Conservation (phyloP, 1,284 basidiomycete species). For the Moesziomyces sp. region DNA sequence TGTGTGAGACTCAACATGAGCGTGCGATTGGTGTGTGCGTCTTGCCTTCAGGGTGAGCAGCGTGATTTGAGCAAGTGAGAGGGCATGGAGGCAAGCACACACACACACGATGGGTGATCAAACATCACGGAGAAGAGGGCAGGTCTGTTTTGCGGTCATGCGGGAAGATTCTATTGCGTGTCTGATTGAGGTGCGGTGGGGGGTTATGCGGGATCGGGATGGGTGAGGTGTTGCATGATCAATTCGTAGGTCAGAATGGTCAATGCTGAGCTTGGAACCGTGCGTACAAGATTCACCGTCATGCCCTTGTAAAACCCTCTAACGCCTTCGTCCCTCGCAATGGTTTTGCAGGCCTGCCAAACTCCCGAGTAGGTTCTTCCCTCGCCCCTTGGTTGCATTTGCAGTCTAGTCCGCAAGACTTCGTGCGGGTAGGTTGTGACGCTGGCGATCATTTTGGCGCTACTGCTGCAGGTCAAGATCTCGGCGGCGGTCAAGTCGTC, state of each 20-base stretch:
- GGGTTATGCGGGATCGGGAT: not conserved
- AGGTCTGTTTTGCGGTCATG: not conserved
- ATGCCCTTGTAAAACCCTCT: slow-evolving; percentile 65
- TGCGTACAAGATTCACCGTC: slow-evolving; percentile 63
- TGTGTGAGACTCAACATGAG: no score
- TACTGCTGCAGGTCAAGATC: slow-evolving; percentile 61
- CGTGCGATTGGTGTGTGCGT: no score
- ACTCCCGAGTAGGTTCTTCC: slow-evolving; percentile 53
- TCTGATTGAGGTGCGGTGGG: no score
- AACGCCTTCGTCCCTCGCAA: slow-evolving; percentile 56
- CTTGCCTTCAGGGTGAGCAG: no score
- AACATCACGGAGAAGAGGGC: no score
- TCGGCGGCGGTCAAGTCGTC: slow-evolving; percentile 36
- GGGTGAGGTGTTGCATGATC: slow-evolving; percentile 60
- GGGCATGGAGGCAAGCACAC: no score
- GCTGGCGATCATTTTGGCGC: slow-evolving; percentile 66
- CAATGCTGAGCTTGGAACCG: slow-evolving; percentile 63
- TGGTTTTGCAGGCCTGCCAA: slow-evolving; percentile 48
- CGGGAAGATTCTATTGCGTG: not conserved
- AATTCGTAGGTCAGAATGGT: slow-evolving; percentile 66
- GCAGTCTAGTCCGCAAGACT: slow-evolving; percentile 62
- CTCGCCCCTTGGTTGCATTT: slow-evolving; percentile 56
- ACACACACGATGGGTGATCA: no score
- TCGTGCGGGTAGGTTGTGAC: slow-evolving; percentile 67
- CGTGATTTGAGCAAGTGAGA: no score